Evolutionary conservation across 148 eudicot genomes (phyloP), one percentile per base, ranked within the genome.

Genomic region (Vaccinium macrocarpon): DNA sequence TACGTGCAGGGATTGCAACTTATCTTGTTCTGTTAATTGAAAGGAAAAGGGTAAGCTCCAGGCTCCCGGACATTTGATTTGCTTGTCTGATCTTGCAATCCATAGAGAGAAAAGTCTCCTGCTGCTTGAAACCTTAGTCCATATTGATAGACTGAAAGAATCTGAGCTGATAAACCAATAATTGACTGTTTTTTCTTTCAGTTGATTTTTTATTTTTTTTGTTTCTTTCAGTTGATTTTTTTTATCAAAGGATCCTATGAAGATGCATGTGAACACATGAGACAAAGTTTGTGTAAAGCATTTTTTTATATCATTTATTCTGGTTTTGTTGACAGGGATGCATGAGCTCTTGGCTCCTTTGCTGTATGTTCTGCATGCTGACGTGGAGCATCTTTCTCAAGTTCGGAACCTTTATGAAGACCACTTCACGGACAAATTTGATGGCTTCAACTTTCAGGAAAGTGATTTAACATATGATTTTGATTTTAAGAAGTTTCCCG

Each of bases 331-430:
- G 86, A 73, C 89, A 97, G 99, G 99, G 81, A 97, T 97, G 99
- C 99, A 97, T 84, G 99, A 97, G 88, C 97, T 97, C 70, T 87
- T 97, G 89, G 98, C 99, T 81, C 99, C 99, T 50, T 84, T 95
- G 70, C 83, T 94, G 56, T 95, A 93, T 81, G 98, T 93, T 76
- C 95, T 97, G 81, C 98, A 95, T 86, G 91, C 92, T 85, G 99
- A 97, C 84, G 87, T 93, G 81, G 92, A 93, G 79, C 95, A 86
- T 77, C 94, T 95, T 72, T 87, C 88, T 82, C 92, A 92, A 88
- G 96, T 94, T 84, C 92, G 95, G 57, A 90, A 86, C 78, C 87
- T 85, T 52, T 56, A 97, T 75, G 96, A 91, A 87, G 98, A 97
- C 86, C 92, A 95, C 84, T 97, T 97, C 83, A 91, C 91, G 32